Conservation (phyloP, 768 basidiomycete genomes). For the Calocybe cyanea region DNA sequence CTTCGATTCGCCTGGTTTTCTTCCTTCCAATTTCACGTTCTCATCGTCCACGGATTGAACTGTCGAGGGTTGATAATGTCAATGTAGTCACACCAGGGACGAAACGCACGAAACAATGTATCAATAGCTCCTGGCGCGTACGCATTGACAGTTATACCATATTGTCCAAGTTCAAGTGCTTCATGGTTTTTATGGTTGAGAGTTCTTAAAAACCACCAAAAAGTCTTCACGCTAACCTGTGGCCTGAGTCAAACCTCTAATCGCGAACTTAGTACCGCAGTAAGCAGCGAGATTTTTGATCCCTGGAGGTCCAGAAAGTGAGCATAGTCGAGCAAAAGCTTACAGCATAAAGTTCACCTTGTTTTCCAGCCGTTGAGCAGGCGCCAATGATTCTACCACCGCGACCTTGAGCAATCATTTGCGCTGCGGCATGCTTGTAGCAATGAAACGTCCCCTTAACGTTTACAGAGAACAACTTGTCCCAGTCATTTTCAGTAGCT, state of each 20-base stretch:
- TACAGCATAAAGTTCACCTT: too few relatives aligned
- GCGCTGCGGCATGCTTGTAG: constrained; percentile 12
- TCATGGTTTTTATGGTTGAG: too few relatives aligned
- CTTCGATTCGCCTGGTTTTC: too few relatives aligned
- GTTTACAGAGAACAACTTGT: constrained; percentile 5
- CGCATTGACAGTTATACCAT: constrained; percentile 40
- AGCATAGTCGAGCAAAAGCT: too few relatives aligned
- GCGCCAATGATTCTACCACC: constrained; percentile 11
- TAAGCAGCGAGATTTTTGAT: too few relatives aligned
- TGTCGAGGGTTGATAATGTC: too few relatives aligned
- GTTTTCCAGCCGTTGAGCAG: neutral
- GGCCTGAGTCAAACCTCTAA: neutral
- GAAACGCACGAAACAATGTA: constrained; percentile 14
- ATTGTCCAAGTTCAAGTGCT: constrained; percentile 32
- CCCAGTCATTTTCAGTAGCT: constrained; percentile 6
- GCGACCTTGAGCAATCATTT: constrained; percentile 13
- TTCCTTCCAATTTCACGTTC: too few relatives aligned
- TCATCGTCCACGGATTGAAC: too few relatives aligned
- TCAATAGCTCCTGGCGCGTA: constrained; percentile 32
- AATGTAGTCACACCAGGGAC: too few relatives aligned
- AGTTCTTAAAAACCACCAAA: constrained; percentile 26
- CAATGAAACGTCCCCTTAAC: constrained; percentile 6
- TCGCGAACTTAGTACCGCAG: too few relatives aligned
- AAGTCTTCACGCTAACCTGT: too few relatives aligned
- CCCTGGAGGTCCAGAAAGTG: too few relatives aligned